Evolutionary conservation across 345 rosid genomes (phyloP), one percentile per base, ranked within the genome.

Genomic region (Litchi chinensis): DNA sequence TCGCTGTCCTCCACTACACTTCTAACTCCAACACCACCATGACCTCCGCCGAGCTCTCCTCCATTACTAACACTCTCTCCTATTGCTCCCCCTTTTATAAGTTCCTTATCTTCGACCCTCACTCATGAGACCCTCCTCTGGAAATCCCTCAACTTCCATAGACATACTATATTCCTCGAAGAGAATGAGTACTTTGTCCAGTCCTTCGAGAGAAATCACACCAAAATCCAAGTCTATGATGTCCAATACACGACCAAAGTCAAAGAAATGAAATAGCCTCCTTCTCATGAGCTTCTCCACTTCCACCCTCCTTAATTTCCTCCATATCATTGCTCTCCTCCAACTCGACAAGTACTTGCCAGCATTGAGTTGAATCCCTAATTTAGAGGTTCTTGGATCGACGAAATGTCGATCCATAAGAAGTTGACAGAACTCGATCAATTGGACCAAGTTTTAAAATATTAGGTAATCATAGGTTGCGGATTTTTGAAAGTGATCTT

Each of bases 71-170:
- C 73, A 54, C 83, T 74, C 89, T 89, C 79, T 78, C 83, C 68
- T 65, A 43, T 81, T 88, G 90, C 72, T 82, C 87, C 18, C 50
- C 85, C 46, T 78, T 80, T 10, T 89, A 93, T 72, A 91, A 90
- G 72, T 80, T 95, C 80, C 93, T 95, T 65, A 75, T 95, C 32
- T 95, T 93, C 74, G 98, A 97, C 28, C 13, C 83, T 95, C 4
- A 82, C 92, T 39, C 95, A 93, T 83, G 99, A 95, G 74, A 86
- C 97, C 78, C 96, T 90, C 79, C 85, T 95, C 40, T 95, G 94
- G 97, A 85, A 88, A 82, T 89, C 97, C 10, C 83, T 93, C 66
- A 92, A 95, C 68, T 82, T 85, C 83, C 81, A 68, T 22, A 98
- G 98, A 40, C 92, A 80, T 39, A 92, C 98, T 10, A 83, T 95